Percentiles rank a stretch among this genome's conserved stretches.
Conservation (phyloP, 2,329 filamentous ascomycete genomes). For the Leptodontidium sp. region DNA sequence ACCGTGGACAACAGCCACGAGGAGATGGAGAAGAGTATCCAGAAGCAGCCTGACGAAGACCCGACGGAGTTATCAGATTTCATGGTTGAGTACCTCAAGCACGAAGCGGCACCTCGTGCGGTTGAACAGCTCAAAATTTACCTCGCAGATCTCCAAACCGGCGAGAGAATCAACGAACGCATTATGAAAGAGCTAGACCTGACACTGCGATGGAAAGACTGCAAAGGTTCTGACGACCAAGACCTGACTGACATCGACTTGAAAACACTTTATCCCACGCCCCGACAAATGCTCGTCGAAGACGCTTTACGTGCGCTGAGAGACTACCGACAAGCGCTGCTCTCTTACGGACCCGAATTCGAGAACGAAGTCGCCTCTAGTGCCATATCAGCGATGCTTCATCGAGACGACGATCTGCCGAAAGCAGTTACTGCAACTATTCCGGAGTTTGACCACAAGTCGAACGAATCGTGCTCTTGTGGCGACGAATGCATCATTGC, state of each 20-base stretch:
- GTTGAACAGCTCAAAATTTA: not conserved
- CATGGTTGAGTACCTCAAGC: not conserved
- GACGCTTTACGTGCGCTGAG: not conserved
- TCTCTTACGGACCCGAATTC: not conserved
- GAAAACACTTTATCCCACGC: not conserved
- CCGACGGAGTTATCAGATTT: not conserved
- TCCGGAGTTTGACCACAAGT: not conserved
- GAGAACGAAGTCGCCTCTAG: not conserved
- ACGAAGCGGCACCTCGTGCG: not conserved
- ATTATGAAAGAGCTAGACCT: not conserved
- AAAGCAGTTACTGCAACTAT: not conserved
- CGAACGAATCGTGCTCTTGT: conserved; percentile 3
- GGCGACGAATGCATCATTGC: not conserved
- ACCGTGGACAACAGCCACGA: not conserved
- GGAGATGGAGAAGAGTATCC: not conserved
- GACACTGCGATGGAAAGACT: not conserved
- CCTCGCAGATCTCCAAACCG: not conserved
- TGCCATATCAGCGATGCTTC: not conserved
- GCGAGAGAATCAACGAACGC: not conserved
- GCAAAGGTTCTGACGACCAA: not conserved
- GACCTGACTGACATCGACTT: not conserved
- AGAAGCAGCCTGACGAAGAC: not conserved
- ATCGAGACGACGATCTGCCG: not conserved
- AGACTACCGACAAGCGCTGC: not conserved
- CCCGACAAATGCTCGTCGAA: not conserved